A percentile compares a stretch with the other conserved stretches of the same genome.
phyloP scores from a whole-genome alignment of 2,329 filamentous ascomycete genomes.

The Falciphora oryzae region DNA sequence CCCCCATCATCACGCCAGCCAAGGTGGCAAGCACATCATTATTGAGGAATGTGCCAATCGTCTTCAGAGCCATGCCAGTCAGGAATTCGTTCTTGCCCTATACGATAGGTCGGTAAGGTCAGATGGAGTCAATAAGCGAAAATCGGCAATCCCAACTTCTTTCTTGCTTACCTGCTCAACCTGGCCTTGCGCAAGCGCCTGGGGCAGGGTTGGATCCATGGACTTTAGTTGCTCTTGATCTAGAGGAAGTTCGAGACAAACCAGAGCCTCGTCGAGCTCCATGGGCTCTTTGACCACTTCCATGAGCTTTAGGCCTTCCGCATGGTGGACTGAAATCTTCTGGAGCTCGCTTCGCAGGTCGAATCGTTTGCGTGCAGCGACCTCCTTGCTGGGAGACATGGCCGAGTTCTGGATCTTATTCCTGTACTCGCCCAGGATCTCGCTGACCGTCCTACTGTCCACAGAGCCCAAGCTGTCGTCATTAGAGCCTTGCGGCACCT shows the following conservation, averaged over 20 bases:
- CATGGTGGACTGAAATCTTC: constrained; percentile 2
- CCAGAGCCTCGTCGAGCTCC: constrained; percentile 32
- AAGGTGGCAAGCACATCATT: constrained; percentile 6
- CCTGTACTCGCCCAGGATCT: constrained; percentile 9
- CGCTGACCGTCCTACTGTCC: constrained; percentile 1
- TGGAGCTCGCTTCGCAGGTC: constrained; percentile 19
- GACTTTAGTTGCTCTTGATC: constrained; percentile 3
- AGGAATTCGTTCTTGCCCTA: constrained; percentile 8
- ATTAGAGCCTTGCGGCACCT: background rate
- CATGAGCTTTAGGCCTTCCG: constrained; percentile 11
- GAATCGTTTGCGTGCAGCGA: constrained; percentile 12
- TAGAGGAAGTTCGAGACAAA: constrained; percentile 23
- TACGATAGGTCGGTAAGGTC: background rate
- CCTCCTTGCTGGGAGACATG: constrained; percentile 9
- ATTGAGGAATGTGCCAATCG: constrained; percentile 2
- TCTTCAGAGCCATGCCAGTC: constrained; percentile 9
- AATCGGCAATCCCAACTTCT: background rate
- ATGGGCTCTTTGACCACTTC: constrained; percentile 14
- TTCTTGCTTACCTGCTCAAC: constrained; percentile 8
- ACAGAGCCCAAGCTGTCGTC: background rate
- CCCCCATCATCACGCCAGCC: constrained; percentile 5
- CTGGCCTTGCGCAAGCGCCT: constrained; percentile 6
- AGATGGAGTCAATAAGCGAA: background rate
- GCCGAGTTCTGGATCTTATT: constrained; percentile 10
- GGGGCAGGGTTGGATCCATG: constrained; percentile 5